A percentile compares a stretch with the other conserved stretches of the same genome.
Evolutionary conservation across 2,329 filamentous ascomycete species (phyloP).

Genomic region (Ascochyta rabiei): DNA sequence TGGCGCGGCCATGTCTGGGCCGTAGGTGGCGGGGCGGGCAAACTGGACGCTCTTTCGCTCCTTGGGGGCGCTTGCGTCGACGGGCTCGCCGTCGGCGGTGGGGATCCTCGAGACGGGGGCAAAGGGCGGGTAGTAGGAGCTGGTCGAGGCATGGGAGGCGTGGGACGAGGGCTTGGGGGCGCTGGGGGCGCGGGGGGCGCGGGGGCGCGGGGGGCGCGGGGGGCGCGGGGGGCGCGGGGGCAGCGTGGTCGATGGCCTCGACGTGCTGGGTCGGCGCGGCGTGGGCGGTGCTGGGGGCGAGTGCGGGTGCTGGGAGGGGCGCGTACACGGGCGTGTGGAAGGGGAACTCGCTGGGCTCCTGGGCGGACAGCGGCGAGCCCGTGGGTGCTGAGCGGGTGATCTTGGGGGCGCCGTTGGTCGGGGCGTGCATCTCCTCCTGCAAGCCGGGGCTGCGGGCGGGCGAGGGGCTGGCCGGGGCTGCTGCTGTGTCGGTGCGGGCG

Average conservation of each 20-base stretch:
- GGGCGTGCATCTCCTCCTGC: slow-evolving; percentile 22
- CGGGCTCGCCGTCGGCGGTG: slow-evolving; percentile 40
- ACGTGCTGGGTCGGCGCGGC: slow-evolving; percentile 26
- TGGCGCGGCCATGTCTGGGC: slow-evolving; percentile 51
- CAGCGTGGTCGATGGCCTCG: slow-evolving; percentile 22
- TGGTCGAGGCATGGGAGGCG: slow-evolving; percentile 30
- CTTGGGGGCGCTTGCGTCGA: slow-evolving; percentile 34
- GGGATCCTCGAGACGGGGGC: slow-evolving; percentile 40
- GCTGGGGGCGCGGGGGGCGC: slow-evolving; percentile 14
- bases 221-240: slow-evolving; percentile 23
- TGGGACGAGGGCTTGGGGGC: slow-evolving; percentile 27
- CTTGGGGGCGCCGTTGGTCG: slow-evolving; percentile 33
- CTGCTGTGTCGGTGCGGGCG: slow-evolving; percentile 38
- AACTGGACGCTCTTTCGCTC: slow-evolving; percentile 78
- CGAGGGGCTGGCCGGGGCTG: slow-evolving; percentile 25
- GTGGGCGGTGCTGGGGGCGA: slow-evolving; percentile 19
- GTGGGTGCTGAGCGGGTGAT: slow-evolving; percentile 40
- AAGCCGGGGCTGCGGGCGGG: slow-evolving; percentile 9
- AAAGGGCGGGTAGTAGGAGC: slow-evolving; percentile 38
- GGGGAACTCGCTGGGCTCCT: slow-evolving; percentile 46
- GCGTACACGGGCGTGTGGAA: slow-evolving; percentile 33
- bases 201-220: slow-evolving; percentile 32
- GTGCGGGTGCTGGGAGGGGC: not conserved
- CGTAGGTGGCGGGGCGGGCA: slow-evolving; percentile 54
- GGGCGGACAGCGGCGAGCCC: slow-evolving; percentile 33